Percentiles rank a stretch among this genome's conserved stretches.
These are phyloP conservation scores for Fusarium mangiferae DNA, from an alignment of 2,329 filamentous ascomycete species.

Conservation along the genomic window DNA sequence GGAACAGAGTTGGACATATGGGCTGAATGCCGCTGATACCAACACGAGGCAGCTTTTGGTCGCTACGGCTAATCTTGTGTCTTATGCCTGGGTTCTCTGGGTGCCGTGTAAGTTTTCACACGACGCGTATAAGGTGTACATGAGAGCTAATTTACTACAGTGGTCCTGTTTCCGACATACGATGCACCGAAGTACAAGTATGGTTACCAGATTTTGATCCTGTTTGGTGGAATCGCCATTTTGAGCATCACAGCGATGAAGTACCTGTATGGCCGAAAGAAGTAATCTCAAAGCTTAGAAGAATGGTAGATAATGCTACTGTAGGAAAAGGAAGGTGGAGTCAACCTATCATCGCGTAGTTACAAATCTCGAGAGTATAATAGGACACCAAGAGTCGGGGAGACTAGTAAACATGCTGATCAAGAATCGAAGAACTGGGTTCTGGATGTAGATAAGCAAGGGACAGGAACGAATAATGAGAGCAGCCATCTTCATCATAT, in stretches of 20 bases:
- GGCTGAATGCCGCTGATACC: neutral
- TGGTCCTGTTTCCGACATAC: neutral
- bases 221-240: neutral
- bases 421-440: too few species aligned
- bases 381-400: too few species aligned
- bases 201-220: neutral
- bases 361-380: too few species aligned
- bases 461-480: neutral
- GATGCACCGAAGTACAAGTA: neutral
- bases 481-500: too few species aligned
- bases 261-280: neutral
- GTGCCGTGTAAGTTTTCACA: neutral
- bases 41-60: neutral
- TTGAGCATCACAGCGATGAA: neutral
- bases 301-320: too few species aligned
- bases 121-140: too few species aligned
- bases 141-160: neutral
- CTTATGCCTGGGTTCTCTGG: neutral
- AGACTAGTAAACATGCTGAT: too few species aligned
- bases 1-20: neutral
- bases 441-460: neutral
- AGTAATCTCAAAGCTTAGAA: neutral
- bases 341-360: too few species aligned
- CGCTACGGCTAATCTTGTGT: neutral
- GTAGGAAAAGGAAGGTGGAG: too few species aligned